phyloP scores from a whole-genome alignment of 441 rosid genomes.

The Brassica hybrid region DNA sequence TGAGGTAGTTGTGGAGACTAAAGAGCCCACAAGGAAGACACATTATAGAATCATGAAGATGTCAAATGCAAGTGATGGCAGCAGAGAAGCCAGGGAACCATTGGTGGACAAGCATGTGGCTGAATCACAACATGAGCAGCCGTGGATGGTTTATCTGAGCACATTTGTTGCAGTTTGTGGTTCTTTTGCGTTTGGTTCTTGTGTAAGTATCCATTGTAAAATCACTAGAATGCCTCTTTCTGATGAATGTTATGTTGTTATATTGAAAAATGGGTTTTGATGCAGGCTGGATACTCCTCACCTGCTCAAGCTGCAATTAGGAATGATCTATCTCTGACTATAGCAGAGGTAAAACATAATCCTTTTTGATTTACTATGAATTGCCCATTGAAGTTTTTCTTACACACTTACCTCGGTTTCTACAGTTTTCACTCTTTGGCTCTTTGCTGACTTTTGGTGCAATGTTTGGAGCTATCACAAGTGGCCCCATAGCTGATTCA shows the following conservation, averaged over 20 bases:
- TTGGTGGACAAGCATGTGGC: conserved; percentile 31
- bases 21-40: conserved; percentile 2
- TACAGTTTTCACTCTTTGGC: conserved; percentile 87
- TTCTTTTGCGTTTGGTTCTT: conserved; percentile 84
- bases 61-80: conserved; percentile 36
- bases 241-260: conserved; percentile 22
- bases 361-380: not conserved
- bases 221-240: conserved; percentile 1
- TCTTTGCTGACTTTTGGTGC: conserved; percentile 94
- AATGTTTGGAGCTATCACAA: conserved; percentile 95
- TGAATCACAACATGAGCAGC: conserved; percentile 47
- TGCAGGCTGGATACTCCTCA: conserved; percentile 94
- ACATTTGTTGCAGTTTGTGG: conserved; percentile 89
- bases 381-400: conserved; percentile 18
- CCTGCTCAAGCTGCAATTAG: conserved; percentile 82
- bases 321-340: conserved; percentile 65
- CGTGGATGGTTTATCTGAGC: conserved; percentile 82
- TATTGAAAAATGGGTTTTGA: conserved; percentile 22
- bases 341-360: conserved; percentile 61
- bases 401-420: conserved; percentile 13
- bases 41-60: conserved; percentile 20
- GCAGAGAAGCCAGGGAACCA: conserved; percentile 33
- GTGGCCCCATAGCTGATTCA: conserved; percentile 82
- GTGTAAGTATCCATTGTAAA: conserved; percentile 55
- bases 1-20: conserved; percentile 12